phyloP scores from a whole-genome alignment of 129 eudicot species.

The Gnaphalium uliginosum region DNA sequence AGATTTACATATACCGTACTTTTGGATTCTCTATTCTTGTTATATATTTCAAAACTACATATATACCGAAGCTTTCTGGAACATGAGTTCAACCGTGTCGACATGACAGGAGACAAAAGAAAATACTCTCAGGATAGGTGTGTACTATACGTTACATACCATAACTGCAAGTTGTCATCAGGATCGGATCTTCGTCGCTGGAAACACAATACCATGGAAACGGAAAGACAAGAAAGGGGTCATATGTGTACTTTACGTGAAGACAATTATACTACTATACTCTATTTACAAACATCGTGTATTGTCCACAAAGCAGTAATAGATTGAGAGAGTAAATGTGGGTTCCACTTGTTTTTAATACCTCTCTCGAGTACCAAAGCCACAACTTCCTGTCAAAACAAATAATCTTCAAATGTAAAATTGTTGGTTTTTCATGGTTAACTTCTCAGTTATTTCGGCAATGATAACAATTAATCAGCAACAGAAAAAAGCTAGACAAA shows the following conservation, averaged over 20 bases:
- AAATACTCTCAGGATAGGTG: background rate
- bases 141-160: background rate
- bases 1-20: background rate
- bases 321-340: too few relatives aligned
- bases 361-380: background rate
- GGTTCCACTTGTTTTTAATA: background rate
- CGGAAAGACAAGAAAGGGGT: background rate
- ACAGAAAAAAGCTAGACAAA: background rate
- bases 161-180: background rate
- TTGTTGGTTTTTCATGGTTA: background rate
- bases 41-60: background rate
- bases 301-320: too few relatives aligned
- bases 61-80: background rate
- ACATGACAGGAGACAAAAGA: background rate
- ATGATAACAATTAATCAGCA: background rate
- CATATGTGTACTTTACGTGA: too few relatives aligned
- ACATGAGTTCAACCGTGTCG: background rate
- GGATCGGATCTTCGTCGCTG: background rate
- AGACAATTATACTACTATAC: too few relatives aligned
- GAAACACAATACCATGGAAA: background rate
- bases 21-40: background rate
- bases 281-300: too few relatives aligned
- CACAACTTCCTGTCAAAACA: background rate
- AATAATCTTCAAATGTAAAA: background rate
- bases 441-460: background rate